Conservation (phyloP, 1,284 basidiomycete genomes). For the Austropuccinia psidii region DNA sequence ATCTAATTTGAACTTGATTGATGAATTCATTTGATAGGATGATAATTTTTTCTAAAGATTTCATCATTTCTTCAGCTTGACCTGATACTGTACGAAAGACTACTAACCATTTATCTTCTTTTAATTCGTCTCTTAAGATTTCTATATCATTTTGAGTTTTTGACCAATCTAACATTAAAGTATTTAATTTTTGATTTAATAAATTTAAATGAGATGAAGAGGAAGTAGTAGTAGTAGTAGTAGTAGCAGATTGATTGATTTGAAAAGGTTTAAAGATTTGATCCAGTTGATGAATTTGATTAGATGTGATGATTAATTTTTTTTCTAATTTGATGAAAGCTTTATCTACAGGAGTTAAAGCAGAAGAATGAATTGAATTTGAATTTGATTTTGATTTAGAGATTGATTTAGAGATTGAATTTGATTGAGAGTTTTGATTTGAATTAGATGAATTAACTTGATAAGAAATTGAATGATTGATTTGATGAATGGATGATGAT, state of each 20-base stretch:
- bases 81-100: constrained; percentile 43
- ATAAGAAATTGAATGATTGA: too few relatives aligned
- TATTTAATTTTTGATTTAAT: constrained; percentile 36
- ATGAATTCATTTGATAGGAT: constrained; percentile 41
- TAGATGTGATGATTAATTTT: constrained; percentile 1
- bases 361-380: not conserved
- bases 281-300: not conserved
- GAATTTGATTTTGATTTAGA: not conserved
- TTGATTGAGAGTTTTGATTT: not conserved
- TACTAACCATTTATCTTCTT: constrained; percentile 44
- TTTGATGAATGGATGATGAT: too few relatives aligned
- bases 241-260: not conserved
- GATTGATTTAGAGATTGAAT: not conserved
- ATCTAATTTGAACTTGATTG: constrained; percentile 38
- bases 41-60: constrained; percentile 44
- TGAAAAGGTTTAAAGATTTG: not conserved
- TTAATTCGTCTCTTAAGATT: constrained; percentile 42
- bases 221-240: not conserved
- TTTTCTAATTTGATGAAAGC: constrained; percentile 21
- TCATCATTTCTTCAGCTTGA: constrained; percentile 46
- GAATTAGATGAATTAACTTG: not conserved
- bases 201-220: not conserved
- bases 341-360: constrained; percentile 22
- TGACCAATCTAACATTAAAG: constrained; percentile 40
- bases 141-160: constrained; percentile 42